Conservation (phyloP, 805 yeast genomes). For the Lachancea sp. region DNA sequence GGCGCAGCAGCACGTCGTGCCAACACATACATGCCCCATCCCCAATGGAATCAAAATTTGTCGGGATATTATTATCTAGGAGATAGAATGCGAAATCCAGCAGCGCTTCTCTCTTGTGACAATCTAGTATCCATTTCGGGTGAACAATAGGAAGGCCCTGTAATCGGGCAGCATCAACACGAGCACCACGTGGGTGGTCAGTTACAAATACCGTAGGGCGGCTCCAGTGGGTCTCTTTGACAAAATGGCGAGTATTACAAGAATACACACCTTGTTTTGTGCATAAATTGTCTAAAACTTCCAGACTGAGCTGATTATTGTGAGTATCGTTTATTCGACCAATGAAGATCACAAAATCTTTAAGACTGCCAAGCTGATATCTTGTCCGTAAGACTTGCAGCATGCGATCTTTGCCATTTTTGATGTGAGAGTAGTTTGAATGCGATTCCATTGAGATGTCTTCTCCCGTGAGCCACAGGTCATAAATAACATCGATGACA, state of each 20-base stretch:
- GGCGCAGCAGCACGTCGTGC: conserved; percentile 12
- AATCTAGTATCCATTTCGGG: conserved; percentile 40
- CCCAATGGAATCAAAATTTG: conserved; percentile 30
- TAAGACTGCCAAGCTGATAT: conserved; percentile 17
- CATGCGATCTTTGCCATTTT: conserved; percentile 7
- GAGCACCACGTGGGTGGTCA: conserved; percentile 24
- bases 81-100: conserved; percentile 34
- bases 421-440: conserved; percentile 4
- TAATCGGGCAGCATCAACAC: conserved; percentile 35
- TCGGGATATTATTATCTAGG: conserved; percentile 15
- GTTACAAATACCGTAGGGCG: conserved; percentile 23
- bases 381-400: conserved; percentile 3
- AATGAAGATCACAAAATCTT: conserved; percentile 24
- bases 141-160: conserved; percentile 38
- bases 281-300: conserved; percentile 6
- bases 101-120: conserved; percentile 37
- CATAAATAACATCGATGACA: conserved; percentile 21
- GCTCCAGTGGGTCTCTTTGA: conserved; percentile 11
- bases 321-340: conserved; percentile 21
- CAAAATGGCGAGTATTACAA: conserved; percentile 11
- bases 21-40: conserved; percentile 29
- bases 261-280: conserved; percentile 6
- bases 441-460: conserved; percentile 9
- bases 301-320: conserved; percentile 2
- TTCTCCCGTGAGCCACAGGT: conserved; percentile 30